Conservation (phyloP, 495 filamentous ascomycete genomes). For the Talaromyces trachyspermus region DNA sequence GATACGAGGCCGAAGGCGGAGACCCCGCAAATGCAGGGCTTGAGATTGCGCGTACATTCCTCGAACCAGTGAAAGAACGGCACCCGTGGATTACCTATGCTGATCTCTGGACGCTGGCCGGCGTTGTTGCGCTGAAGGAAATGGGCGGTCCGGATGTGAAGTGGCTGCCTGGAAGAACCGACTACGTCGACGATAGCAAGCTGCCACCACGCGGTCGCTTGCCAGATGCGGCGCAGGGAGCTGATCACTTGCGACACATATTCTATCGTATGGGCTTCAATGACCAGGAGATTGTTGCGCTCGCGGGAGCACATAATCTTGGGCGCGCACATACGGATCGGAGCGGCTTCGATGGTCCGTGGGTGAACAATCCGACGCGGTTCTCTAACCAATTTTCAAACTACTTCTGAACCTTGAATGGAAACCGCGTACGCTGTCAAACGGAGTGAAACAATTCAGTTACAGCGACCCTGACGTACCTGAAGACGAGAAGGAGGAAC, state of each 20-base stretch:
- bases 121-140: slow-evolving; percentile 49
- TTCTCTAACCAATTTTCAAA: slow-evolving; percentile 59
- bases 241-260: slow-evolving; percentile 50
- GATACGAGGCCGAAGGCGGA: slow-evolving; percentile 55
- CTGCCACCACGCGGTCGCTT: slow-evolving; percentile 50
- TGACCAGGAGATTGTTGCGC: slow-evolving; percentile 56
- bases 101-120: slow-evolving; percentile 56
- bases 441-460: slow-evolving; percentile 51
- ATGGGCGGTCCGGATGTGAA: slow-evolving; percentile 49
- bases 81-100: slow-evolving; percentile 59
- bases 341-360: slow-evolving; percentile 53
- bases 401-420: slow-evolving; percentile 48
- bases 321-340: slow-evolving; percentile 55
- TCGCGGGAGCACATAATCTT: slow-evolving; percentile 54
- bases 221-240: slow-evolving; percentile 51
- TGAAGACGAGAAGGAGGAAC: slow-evolving; percentile 39
- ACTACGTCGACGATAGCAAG: slow-evolving; percentile 49
- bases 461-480: slow-evolving; percentile 49
- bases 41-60: slow-evolving; percentile 54
- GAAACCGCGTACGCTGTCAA: slow-evolving; percentile 44
- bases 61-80: slow-evolving; percentile 49
- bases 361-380: slow-evolving; percentile 57
- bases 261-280: slow-evolving; percentile 61
- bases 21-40: slow-evolving; percentile 58
- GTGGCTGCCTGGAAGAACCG: slow-evolving; percentile 51